These are phyloP conservation scores for Dittrichia graveolens DNA, from an alignment of 129 eudicot genomes.

Conservation along the genomic window DNA sequence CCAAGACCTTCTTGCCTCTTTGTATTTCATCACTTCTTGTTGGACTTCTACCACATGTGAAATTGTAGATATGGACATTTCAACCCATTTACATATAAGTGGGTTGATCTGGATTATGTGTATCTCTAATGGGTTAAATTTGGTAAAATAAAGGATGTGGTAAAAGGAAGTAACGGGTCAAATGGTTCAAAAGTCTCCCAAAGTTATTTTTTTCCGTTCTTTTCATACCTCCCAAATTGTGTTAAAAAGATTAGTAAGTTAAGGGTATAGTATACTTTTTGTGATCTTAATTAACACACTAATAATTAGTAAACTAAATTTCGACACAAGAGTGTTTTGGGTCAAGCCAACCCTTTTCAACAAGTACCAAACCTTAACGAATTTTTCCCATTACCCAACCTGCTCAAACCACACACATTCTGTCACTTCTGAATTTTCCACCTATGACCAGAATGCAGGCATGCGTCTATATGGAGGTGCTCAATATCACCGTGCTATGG, in stretches of 20 bases:
- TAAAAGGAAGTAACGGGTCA: not conserved
- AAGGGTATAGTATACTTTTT: not conserved
- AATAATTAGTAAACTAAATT: not conserved
- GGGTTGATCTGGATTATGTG: no score
- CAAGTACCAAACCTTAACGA: not conserved
- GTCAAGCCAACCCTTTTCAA: not conserved
- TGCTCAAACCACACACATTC: not conserved
- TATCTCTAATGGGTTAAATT: no score
- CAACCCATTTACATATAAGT: no score
- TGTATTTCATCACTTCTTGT: not conserved
- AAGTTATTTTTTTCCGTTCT: no score
- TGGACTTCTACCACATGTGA: not conserved
- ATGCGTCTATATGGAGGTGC: constrained; percentile 99
- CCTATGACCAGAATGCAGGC: constrained; percentile 72
- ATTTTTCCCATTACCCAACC: not conserved
- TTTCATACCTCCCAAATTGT: not conserved
- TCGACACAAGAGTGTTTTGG: no score
- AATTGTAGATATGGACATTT: no score
- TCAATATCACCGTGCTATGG: constrained; percentile 99
- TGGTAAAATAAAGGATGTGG: no score
- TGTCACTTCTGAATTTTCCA: not conserved
- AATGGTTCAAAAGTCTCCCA: no score
- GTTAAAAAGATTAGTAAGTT: not conserved
- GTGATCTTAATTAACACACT: not conserved
- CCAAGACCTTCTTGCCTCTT: not conserved